Evolutionary conservation across 2,329 filamentous ascomycete genomes (phyloP).

Genomic region (Fusarium algeriense): DNA sequence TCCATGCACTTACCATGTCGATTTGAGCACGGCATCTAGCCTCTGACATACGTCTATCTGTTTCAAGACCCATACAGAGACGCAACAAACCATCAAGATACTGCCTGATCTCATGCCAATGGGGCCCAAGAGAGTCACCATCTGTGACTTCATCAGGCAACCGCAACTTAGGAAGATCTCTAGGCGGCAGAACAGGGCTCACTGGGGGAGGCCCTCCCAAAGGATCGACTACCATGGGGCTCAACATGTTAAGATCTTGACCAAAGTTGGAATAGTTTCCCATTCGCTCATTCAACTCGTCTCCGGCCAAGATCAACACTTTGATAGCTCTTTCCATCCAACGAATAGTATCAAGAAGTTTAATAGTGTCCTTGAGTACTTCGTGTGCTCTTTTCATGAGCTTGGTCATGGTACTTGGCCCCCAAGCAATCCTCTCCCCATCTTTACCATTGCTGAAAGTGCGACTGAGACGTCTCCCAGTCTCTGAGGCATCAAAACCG

Average conservation of each 20-base stretch:
- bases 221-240: slow-evolving; percentile 38
- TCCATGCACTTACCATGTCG: slow-evolving; percentile 55
- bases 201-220: slow-evolving; percentile 43
- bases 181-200: slow-evolving; percentile 45
- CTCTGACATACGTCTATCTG: slow-evolving; percentile 61
- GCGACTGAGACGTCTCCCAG: slow-evolving; percentile 41
- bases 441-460: slow-evolving; percentile 44
- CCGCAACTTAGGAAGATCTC: slow-evolving; percentile 30
- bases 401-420: slow-evolving; percentile 59
- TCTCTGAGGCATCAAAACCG: slow-evolving; percentile 53
- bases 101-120: slow-evolving; percentile 62
- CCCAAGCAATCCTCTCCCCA: slow-evolving; percentile 46
- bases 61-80: slow-evolving; percentile 60
- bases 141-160: slow-evolving; percentile 33
- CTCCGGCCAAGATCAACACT: slow-evolving; percentile 58
- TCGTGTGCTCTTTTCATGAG: slow-evolving; percentile 63
- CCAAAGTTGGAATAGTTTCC: slow-evolving; percentile 38
- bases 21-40: slow-evolving; percentile 60
- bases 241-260: slow-evolving; percentile 46
- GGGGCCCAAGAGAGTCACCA: slow-evolving; percentile 50
- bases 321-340: slow-evolving; percentile 63
- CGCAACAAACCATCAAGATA: slow-evolving; percentile 59
- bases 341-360: slow-evolving; percentile 59
- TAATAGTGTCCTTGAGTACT: slow-evolving; percentile 59
- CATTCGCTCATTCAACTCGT: slow-evolving; percentile 55